Evolutionary conservation across 139 green algal genomes (phyloP), one percentile per base, ranked within the genome.

Genomic region (Chlamydomonas sphaeroides): DNA sequence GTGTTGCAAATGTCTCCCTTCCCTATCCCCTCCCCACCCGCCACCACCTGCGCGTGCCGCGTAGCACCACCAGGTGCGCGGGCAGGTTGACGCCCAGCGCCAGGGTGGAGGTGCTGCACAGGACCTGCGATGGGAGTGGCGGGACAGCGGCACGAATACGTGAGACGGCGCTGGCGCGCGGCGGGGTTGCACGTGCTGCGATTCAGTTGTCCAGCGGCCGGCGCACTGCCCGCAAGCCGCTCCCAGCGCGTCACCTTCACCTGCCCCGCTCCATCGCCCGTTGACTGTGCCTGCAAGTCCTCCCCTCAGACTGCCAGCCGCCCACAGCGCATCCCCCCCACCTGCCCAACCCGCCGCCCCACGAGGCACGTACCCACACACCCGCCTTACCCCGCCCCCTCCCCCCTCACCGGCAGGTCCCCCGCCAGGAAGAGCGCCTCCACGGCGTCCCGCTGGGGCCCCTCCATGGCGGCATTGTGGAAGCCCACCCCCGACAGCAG

Each of bases 31-130:
- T 65, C 11, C 57, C 26, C 36, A 36, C 26, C 25, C 68, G n/a
- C n/a, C n/a, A n/a, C 41, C 38, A 78, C 81, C 81, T 88, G 7
- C 90, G 70, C 2, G 95, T 98, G 39, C 94, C 95, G 79, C 98
- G 97, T 39, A 98, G 85, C 3, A 98, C 86, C 30, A 98, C 96
- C 70, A 99, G 92, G 80, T 98, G 93, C 4, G 96, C 96, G 26
- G 96, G 96, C 69, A 99, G 91, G 84, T 99, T 99, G 28, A 99
- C 94, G 30, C 96, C 96, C 83, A 95, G 84, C 0, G 96, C 96
- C 53, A 99, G 86, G 0, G 96, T 99, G 39, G 90, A 94, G 2
- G 96, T 98, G 25, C 92, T 93, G 85, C 95, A 98, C 48, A 98
- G 86, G 42, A 98, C 93, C 90, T 95, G 86, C 32, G 84, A 18